A percentile compares a stretch with the other conserved stretches of the same genome.
Conservation (phyloP, 345 rosid species). For the Populus nigra region DNA sequence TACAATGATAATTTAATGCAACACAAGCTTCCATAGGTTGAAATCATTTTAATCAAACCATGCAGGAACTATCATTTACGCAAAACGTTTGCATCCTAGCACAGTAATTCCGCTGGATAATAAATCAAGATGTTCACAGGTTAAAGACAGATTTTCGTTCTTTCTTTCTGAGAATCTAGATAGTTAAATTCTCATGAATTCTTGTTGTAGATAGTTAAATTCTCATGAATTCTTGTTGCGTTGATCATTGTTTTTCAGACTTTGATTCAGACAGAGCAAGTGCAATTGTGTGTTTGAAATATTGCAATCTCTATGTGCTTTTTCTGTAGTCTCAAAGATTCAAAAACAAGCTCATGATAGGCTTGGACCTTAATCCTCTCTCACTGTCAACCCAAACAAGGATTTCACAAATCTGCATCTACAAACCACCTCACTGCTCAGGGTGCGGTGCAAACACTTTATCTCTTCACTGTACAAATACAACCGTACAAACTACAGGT, state of each 20-base stretch:
- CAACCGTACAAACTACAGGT: neutral
- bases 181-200: neutral
- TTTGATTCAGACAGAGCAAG: neutral
- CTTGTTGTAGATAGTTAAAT: neutral
- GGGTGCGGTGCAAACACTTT: neutral
- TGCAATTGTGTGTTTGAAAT: neutral
- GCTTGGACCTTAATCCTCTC: neutral
- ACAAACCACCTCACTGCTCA: constrained; percentile 24
- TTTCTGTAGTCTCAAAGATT: neutral
- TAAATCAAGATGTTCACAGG: too few relatives aligned
- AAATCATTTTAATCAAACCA: neutral
- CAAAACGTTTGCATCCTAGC: too few relatives aligned
- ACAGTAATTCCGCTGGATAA: too few relatives aligned
- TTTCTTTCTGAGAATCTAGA: neutral
- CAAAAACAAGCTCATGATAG: neutral
- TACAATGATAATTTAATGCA: neutral
- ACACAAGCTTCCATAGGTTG: neutral
- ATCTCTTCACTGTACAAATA: neutral
- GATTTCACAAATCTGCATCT: constrained; percentile 4
- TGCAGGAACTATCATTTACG: too few relatives aligned
- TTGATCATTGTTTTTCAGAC: neutral
- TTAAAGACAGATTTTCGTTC: neutral
- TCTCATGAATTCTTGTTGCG: neutral
- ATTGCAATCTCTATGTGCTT: neutral
- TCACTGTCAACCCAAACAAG: neutral